A percentile compares a stretch with the other conserved stretches of the same genome.
Evolutionary conservation across 768 basidiomycete species (phyloP).

Genomic region (Boletellus sp.): DNA sequence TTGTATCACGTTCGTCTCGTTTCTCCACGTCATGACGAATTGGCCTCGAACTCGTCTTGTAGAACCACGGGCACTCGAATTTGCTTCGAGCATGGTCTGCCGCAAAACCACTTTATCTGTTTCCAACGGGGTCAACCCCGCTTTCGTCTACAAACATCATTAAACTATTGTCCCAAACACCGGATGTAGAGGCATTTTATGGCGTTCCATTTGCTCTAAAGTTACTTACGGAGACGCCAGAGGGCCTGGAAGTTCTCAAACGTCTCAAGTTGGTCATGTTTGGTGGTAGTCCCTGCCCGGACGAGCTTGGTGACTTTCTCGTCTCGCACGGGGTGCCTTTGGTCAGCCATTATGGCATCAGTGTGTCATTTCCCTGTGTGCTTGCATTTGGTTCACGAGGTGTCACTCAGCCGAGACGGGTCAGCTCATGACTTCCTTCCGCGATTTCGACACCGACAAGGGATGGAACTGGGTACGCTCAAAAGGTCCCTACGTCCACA

Average conservation of each 20-base stretch:
- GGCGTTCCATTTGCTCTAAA: slow-evolving; percentile 40
- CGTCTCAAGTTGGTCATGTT: slow-evolving; percentile 48
- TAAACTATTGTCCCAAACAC: slow-evolving; percentile 34
- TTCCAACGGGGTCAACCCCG: slow-evolving; percentile 39
- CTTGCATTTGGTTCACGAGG: background rate
- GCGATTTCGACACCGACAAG: slow-evolving; percentile 48
- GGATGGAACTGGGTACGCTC: slow-evolving; percentile 52
- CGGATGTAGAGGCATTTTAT: slow-evolving; percentile 31
- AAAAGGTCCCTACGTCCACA: slow-evolving; percentile 20
- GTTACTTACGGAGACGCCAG: slow-evolving; percentile 45
- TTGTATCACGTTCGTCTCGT: slow-evolving; percentile 30
- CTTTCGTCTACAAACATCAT: slow-evolving; percentile 46
- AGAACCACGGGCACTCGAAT: slow-evolving; percentile 24
- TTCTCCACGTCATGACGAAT: background rate
- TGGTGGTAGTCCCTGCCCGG: slow-evolving; percentile 51
- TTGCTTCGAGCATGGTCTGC: slow-evolving; percentile 43
- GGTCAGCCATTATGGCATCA: slow-evolving; percentile 48
- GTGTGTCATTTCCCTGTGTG: slow-evolving; percentile 26
- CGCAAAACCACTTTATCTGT: slow-evolving; percentile 40
- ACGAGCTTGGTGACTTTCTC: slow-evolving; percentile 51
- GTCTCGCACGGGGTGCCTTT: slow-evolving; percentile 47
- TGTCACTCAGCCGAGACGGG: slow-evolving; percentile 29
- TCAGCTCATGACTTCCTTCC: slow-evolving; percentile 40
- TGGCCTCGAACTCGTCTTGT: background rate
- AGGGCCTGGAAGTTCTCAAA: slow-evolving; percentile 41